A percentile compares a stretch with the other conserved stretches of the same genome.
These are phyloP conservation scores for Chlamydomonas urium DNA, from an alignment of 139 green algal species.

Conservation along the genomic window DNA sequence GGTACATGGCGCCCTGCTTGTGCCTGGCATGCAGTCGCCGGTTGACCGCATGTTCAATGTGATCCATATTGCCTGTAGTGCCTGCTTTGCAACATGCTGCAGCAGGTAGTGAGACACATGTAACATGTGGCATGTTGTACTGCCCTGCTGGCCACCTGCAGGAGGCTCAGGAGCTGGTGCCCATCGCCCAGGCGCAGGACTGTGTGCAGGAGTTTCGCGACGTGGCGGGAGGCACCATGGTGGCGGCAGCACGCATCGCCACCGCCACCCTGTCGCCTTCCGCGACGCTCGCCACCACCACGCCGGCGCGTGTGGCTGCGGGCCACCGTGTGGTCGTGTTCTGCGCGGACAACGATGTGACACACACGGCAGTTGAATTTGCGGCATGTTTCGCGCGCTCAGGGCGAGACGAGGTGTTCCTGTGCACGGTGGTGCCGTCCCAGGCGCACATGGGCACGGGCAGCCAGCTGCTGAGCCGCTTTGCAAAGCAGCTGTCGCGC, in stretches of 20 bases:
- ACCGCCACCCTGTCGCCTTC: background rate
- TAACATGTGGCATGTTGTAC: background rate
- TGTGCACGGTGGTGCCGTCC: slow-evolving; percentile 27
- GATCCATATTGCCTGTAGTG: no score
- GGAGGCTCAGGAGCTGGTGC: slow-evolving; percentile 31
- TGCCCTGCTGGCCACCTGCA: background rate
- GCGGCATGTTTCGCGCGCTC: slow-evolving; percentile 25
- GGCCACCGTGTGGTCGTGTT: slow-evolving; percentile 27
- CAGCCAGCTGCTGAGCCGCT: slow-evolving; percentile 21
- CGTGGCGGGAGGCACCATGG: background rate
- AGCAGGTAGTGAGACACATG: no score
- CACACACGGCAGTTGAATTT: slow-evolving; percentile 26
- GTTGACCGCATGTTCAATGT: no score
- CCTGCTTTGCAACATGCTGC: no score
- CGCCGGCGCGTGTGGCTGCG: background rate
- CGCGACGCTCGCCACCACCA: background rate
- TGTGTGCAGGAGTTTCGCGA: slow-evolving; percentile 25
- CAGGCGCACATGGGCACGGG: slow-evolving; percentile 10
- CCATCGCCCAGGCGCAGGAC: slow-evolving; percentile 36
- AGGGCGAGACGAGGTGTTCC: slow-evolving; percentile 23
- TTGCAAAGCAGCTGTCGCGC: slow-evolving; percentile 17
- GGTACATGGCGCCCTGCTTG: no score
- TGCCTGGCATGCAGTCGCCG: no score
- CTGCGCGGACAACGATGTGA: slow-evolving; percentile 25
- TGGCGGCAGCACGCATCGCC: no score